Percentiles rank a stretch among this genome's conserved stretches.
These are phyloP conservation scores for Danielozyma ontarioensis DNA, from an alignment of 805 yeast species.

Conservation along the genomic window DNA sequence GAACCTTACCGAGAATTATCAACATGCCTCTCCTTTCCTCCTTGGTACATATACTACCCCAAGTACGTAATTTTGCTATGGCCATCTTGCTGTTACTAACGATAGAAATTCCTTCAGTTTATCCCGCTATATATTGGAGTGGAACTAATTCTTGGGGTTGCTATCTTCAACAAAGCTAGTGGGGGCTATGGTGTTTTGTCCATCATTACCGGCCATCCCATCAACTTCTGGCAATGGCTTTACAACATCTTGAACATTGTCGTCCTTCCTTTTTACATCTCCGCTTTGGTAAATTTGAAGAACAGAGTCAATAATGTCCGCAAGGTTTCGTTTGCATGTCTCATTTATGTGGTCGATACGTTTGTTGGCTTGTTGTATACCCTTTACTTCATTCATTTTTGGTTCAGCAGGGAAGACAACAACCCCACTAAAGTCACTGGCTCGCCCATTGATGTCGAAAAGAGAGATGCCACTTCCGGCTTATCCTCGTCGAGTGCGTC, in stretches of 20 bases:
- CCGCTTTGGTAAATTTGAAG: constrained; percentile 44
- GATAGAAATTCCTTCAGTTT: constrained; percentile 56
- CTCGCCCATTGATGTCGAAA: not conserved
- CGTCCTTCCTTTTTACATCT: constrained; percentile 58
- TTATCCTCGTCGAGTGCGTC: constrained; percentile 58
- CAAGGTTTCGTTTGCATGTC: constrained; percentile 56
- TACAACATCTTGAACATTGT: constrained; percentile 63
- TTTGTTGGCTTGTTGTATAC: constrained; percentile 64
- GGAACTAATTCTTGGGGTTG: constrained; percentile 69
- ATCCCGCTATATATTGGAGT: constrained; percentile 85
- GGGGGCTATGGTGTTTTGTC: constrained; percentile 87
- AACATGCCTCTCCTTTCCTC: constrained; percentile 1
- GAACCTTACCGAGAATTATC: not conserved
- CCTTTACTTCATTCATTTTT: constrained; percentile 63
- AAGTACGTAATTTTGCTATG: constrained; percentile 4
- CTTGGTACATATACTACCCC: constrained; percentile 6
- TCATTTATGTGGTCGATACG: constrained; percentile 66
- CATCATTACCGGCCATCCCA: constrained; percentile 82
- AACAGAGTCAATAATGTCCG: constrained; percentile 50
- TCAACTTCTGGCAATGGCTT: constrained; percentile 77
- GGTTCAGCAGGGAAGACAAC: constrained; percentile 58
- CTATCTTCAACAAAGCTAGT: constrained; percentile 81
- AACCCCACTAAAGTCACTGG: constrained; percentile 9
- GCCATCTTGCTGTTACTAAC: constrained; percentile 3
- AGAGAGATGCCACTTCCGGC: constrained; percentile 5